Base-by-base conservation (phyloP, 805 yeast species). In the Teunomyces cretensis region DNA sequence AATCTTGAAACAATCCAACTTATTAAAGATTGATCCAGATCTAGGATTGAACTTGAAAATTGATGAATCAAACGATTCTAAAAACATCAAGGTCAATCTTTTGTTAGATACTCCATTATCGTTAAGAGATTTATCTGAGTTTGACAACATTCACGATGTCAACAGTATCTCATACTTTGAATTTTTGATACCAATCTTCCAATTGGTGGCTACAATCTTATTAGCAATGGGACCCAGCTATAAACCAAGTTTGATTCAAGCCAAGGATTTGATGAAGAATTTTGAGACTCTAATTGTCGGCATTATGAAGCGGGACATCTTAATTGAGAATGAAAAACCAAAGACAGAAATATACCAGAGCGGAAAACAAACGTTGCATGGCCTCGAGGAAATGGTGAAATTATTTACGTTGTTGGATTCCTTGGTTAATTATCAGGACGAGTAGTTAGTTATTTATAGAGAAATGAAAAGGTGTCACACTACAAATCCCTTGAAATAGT, bases 211-310 rank as follows among this genome's bases (percentile, higher is more conserved):
- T 8, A 81, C 95, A 0, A 68, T 86, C 6, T 65, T 86, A 3
- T 67, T 90, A 8, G 80, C 95, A 2, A 78, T 87, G 72, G 96
- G 96, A 0, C 83, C 91, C 4, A 81, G 83, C 35, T 88, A 88
- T 61, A 75, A 72, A 47, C 72, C 78, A 0, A 81, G 86, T 12
- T 70, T 82, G 8, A 57, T 63, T 6, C 81, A 78, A 51, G 84
- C 82, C 0, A 72, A 69, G 42, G 70, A 64, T 3, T 60, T 89
- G 36, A 57, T 87, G 56, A 55, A 60, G 7, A 75, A 76, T 39
- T 81, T 81, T 58, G 71, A 77, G 41, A 77, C 72, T 43, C 62
- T 88, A 43, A 70, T 83, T 14, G 74, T 78, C 39, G 87, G 89
- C 2, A 72, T 84, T 1, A 60, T 85, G 63, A 84, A 83, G 57